Conservation (phyloP, 495 filamentous ascomycete species). For the Tuber microsphaerosporum region DNA sequence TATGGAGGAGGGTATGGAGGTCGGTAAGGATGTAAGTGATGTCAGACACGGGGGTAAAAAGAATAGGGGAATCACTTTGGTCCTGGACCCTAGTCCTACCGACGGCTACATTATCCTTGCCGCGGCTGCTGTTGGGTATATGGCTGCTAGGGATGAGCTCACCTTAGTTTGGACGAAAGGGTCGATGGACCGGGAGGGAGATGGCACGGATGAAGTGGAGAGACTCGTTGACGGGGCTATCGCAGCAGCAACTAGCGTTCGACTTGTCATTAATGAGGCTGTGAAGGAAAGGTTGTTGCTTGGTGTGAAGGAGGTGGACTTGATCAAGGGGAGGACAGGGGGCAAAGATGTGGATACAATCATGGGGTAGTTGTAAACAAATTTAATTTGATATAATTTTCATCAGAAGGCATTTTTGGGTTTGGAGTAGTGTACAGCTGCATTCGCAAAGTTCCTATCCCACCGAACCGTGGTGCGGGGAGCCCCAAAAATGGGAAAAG, state of each 20-base stretch:
- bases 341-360: neutral
- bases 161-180: conserved; percentile 94
- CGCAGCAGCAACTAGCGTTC: conserved; percentile 38
- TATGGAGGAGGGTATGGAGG: conserved; percentile 7
- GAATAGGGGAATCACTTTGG: conserved; percentile 45
- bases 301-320: neutral
- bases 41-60: conserved; percentile 30
- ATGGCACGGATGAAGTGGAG: conserved; percentile 45
- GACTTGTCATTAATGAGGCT: conserved; percentile 38
- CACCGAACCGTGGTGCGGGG: no score
- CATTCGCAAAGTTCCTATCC: no score
- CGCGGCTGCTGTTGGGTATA: conserved; percentile 83
- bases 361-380: neutral
- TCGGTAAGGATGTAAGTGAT: conserved; percentile 23
- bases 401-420: neutral
- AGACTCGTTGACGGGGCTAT: conserved; percentile 46
- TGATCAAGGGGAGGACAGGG: neutral
- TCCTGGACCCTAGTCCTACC: conserved; percentile 76
- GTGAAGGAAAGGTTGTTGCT: conserved; percentile 36
- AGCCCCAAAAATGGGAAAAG: no score
- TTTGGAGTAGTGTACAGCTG: neutral
- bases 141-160: conserved; percentile 80
- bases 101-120: conserved; percentile 64
- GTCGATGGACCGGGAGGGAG: conserved; percentile 46
- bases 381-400: neutral